Evolutionary conservation across 805 yeast species (phyloP), one percentile per base, ranked within the genome.

Genomic region (Starmerella bombicola): DNA sequence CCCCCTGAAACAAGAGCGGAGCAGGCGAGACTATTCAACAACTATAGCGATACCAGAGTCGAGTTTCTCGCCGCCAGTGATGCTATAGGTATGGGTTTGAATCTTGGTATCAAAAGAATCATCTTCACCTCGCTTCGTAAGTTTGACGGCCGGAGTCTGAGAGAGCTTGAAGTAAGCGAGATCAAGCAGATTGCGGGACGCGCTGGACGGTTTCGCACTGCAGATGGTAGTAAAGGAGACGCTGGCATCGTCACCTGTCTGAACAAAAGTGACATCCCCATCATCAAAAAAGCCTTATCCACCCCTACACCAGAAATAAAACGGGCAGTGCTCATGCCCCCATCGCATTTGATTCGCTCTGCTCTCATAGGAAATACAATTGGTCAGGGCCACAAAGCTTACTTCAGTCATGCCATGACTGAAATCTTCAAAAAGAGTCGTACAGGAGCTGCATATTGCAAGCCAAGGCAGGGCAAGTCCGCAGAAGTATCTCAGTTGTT

Each of bases 31-130:
- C 66, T 71, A 35, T 91, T 91, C 59, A 91, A 91, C 55, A 60
- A 60, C 34, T 31, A 31, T 18, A 60, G 64, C 1, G 62, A 56
- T n/a, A 88, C 93, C 2, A 70, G 71, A 26, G 79, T 74, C 47
- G 91, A 86, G 53, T 69, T 81, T n/a, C 65, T 91, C 29, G 81
- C 91, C 5, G 97, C 98, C 1, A 81, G 95, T 2, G 97, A 91
- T 63, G 98, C 98, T 0, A 76, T 91, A 47, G 98, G 98, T 2
- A 88, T 91, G 96, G 98, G 98, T 0, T 67, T 91, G 40, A 91
- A 91, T 55, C 65, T 91, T 53, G 78, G 81, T 20, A 86, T 91
- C 49, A 74, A 76, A 43, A 65, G 97, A 45, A 71, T 91, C 4
- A 70, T 91, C 1, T 86, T 91, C 55, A 73, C 80, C 15, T 68